These are phyloP conservation scores for Aspergillus vadensis DNA, from an alignment of 2,329 filamentous ascomycete species.

Conservation along the genomic window DNA sequence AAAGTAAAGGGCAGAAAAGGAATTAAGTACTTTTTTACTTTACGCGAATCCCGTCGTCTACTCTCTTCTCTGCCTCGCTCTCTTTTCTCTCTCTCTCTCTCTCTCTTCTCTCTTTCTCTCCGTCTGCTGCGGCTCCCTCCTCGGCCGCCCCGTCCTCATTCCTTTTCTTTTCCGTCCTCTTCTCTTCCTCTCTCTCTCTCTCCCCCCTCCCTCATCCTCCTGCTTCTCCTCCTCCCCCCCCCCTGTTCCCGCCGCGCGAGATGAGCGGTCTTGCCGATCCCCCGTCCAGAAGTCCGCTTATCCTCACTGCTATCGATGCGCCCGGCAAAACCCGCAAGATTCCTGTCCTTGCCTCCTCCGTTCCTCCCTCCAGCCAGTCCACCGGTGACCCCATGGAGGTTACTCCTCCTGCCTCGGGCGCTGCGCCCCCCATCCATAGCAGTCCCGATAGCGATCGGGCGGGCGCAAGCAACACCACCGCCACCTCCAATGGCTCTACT, in stretches of 20 bases:
- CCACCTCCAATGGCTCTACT: slow-evolving; percentile 35
- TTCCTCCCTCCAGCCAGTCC: slow-evolving; percentile 43
- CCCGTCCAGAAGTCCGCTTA: slow-evolving; percentile 49
- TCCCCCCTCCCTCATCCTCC: slow-evolving; percentile 22
- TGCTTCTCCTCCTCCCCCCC: slow-evolving; percentile 1
- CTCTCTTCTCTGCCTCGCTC: background rate
- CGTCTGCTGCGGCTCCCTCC: background rate
- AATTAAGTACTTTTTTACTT: too few relatives aligned
- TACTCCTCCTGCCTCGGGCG: slow-evolving; percentile 48
- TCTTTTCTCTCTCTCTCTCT: background rate
- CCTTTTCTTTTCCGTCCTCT: slow-evolving; percentile 10
- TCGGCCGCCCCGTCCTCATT: slow-evolving; percentile 6
- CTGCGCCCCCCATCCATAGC: slow-evolving; percentile 50
- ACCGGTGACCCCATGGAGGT: slow-evolving; percentile 59
- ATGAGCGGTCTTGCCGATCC: slow-evolving; percentile 47
- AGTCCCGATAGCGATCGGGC: slow-evolving; percentile 53
- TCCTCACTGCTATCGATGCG: slow-evolving; percentile 39
- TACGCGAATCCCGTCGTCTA: too few relatives aligned
- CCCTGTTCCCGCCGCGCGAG: slow-evolving; percentile 27
- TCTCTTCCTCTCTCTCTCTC: slow-evolving; percentile 12
- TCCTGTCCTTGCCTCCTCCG: slow-evolving; percentile 53
- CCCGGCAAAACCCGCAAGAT: slow-evolving; percentile 53
- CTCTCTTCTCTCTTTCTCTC: background rate
- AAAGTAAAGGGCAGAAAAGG: too few relatives aligned
- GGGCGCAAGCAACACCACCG: slow-evolving; percentile 32